phyloP scores from a whole-genome alignment of 352 stramenopile genomes.

The Blastocystis sp. region DNA sequence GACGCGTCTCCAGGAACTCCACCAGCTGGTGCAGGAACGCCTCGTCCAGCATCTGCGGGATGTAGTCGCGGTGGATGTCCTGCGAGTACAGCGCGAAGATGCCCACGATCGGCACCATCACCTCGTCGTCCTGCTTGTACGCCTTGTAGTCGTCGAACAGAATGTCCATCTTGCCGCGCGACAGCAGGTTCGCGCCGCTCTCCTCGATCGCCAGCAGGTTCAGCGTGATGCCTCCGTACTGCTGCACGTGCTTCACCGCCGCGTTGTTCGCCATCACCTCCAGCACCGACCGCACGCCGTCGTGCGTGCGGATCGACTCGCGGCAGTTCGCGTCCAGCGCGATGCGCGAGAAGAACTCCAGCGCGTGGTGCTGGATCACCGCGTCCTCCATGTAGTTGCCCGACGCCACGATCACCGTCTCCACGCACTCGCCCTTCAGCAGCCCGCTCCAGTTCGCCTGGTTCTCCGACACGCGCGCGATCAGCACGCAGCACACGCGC shows the following conservation, averaged over 20 bases:
- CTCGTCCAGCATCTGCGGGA: slow-evolving; percentile 30
- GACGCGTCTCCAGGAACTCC: slow-evolving; percentile 28
- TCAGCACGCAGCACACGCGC: slow-evolving; percentile 57
- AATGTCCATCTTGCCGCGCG: slow-evolving; percentile 46
- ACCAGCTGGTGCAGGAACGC: slow-evolving; percentile 36
- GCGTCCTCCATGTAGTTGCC: slow-evolving; percentile 39
- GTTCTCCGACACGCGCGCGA: slow-evolving; percentile 54
- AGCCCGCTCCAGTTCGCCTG: slow-evolving; percentile 24
- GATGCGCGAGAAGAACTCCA: slow-evolving; percentile 65
- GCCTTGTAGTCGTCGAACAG: slow-evolving; percentile 54
- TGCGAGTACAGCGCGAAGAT: slow-evolving; percentile 57
- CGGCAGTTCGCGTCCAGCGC: slow-evolving; percentile 27
- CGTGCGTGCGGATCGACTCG: slow-evolving; percentile 51
- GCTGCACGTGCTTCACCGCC: slow-evolving; percentile 65
- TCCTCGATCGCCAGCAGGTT: slow-evolving; percentile 39
- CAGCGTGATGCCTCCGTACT: slow-evolving; percentile 55
- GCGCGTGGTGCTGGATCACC: slow-evolving; percentile 59
- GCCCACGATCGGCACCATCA: slow-evolving; percentile 49
- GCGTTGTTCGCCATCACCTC: slow-evolving; percentile 55
- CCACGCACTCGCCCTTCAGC: slow-evolving; percentile 64
- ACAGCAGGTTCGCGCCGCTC: slow-evolving; percentile 51
- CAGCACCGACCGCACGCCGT: slow-evolving; percentile 33
- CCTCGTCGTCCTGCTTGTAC: slow-evolving; percentile 55
- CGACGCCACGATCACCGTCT: slow-evolving; percentile 62
- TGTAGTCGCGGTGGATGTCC: slow-evolving; percentile 1